Evolutionary conservation across 495 filamentous ascomycete species (phyloP).

Genomic region (Hypoxylon lienhwacheense): DNA sequence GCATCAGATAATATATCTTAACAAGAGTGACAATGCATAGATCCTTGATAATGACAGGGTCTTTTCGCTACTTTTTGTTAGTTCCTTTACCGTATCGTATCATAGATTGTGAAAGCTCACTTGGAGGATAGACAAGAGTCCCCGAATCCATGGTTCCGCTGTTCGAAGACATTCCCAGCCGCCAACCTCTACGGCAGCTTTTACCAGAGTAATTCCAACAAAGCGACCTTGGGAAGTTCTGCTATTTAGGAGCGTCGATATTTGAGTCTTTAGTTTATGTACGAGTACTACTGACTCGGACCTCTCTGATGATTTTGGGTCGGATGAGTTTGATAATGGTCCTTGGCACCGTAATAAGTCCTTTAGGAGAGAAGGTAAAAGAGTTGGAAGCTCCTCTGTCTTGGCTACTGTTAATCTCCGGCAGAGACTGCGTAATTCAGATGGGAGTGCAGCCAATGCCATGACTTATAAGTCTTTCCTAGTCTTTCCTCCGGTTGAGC

Average conservation of each 20-base stretch:
- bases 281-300: slow-evolving; percentile 65
- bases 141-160: slow-evolving; percentile 70
- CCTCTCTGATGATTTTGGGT: slow-evolving; percentile 53
- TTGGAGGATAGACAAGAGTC: slow-evolving; percentile 68
- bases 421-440: slow-evolving; percentile 65
- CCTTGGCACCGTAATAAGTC: slow-evolving; percentile 63
- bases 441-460: slow-evolving; percentile 39
- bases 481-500: background rate
- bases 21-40: slow-evolving; percentile 74
- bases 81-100: slow-evolving; percentile 17
- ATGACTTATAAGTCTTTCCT: slow-evolving; percentile 10
- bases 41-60: slow-evolving; percentile 70
- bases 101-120: slow-evolving; percentile 47
- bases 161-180: slow-evolving; percentile 75
- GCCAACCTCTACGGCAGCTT: slow-evolving; percentile 77
- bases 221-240: slow-evolving; percentile 71
- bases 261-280: slow-evolving; percentile 76
- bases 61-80: slow-evolving; percentile 62
- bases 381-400: slow-evolving; percentile 62
- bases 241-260: slow-evolving; percentile 74
- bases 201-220: slow-evolving; percentile 73
- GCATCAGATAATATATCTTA: slow-evolving; percentile 78
- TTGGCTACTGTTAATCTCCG: slow-evolving; percentile 67
- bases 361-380: slow-evolving; percentile 62
- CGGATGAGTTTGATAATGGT: slow-evolving; percentile 55